phyloP scores from a whole-genome alignment of 2,329 filamentous ascomycete species.

The Colletotrichum somersetense region DNA sequence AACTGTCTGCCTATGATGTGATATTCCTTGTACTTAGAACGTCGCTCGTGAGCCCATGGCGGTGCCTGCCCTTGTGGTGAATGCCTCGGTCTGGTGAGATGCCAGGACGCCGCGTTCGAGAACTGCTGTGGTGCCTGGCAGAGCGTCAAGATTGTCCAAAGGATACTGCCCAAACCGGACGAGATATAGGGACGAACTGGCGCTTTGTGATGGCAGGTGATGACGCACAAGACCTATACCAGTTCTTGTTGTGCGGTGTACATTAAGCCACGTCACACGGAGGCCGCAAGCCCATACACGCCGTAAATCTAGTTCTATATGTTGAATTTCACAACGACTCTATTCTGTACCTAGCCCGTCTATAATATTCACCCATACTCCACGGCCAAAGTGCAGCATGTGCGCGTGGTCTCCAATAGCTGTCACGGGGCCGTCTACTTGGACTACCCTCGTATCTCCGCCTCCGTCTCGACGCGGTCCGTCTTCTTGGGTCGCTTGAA shows the following conservation, averaged over 20 bases:
- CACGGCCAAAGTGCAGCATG: background rate
- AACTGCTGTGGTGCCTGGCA: background rate
- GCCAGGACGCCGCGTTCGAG: background rate
- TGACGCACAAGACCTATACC: too few species aligned
- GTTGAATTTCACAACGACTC: background rate
- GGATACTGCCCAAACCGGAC: background rate
- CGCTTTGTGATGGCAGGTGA: background rate
- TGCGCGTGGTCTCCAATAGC: background rate
- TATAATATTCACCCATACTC: background rate
- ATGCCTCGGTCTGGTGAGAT: background rate
- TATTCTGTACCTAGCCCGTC: background rate
- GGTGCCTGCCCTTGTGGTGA: background rate
- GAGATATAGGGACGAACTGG: background rate
- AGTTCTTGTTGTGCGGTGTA: background rate
- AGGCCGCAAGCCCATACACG: background rate
- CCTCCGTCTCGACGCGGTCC: constrained; percentile 31
- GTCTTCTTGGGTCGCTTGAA: constrained; percentile 51
- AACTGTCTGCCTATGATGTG: background rate
- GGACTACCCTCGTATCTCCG: constrained; percentile 23
- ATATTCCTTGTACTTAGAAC: too few species aligned
- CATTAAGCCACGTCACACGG: background rate
- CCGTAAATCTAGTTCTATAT: background rate
- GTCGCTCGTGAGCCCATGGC: background rate
- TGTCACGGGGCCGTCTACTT: background rate
- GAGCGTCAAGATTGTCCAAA: too few species aligned